Evolutionary conservation across 2,329 filamentous ascomycete genomes (phyloP).

Genomic region (Xylariaceae sp.): DNA sequence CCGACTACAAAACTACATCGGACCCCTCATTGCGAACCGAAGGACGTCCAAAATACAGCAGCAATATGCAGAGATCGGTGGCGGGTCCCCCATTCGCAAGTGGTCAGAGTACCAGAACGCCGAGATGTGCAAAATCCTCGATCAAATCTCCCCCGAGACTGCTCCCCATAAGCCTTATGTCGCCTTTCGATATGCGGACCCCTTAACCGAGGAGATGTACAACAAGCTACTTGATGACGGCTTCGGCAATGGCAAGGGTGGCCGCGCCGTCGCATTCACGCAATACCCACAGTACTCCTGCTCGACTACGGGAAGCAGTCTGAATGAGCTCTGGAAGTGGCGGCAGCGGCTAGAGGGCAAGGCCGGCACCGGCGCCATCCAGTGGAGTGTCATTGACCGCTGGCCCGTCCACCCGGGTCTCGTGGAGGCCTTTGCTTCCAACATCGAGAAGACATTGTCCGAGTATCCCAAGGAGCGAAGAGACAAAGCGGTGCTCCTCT

Average conservation of each 20-base stretch:
- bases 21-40: constrained; percentile 79
- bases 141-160: constrained; percentile 85
- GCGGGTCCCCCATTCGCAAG: constrained; percentile 95
- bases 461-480: constrained; percentile 81
- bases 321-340: constrained; percentile 99
- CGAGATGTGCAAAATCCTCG: constrained; percentile 97
- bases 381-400: constrained; percentile 96
- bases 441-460: constrained; percentile 80
- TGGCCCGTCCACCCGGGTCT: constrained; percentile 93
- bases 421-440: constrained; percentile 87
- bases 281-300: constrained; percentile 99
- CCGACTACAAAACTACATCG: constrained; percentile 84
- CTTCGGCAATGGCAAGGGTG: constrained; percentile 85
- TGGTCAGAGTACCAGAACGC: constrained; percentile 94
- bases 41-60: constrained; percentile 95
- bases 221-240: constrained; percentile 78
- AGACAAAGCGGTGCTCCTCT: constrained; percentile 80
- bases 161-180: constrained; percentile 97
- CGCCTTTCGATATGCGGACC: constrained; percentile 91
- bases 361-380: constrained; percentile 67
- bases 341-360: constrained; percentile 83
- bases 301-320: constrained; percentile 90
- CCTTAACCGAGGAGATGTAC: constrained; percentile 94
- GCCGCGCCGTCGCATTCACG: constrained; percentile 91
- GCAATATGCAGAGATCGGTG: constrained; percentile 92